Evolutionary conservation across 805 yeast genomes (phyloP), one percentile per base, ranked within the genome.

Genomic region (Wickerhamomyces rabaulensis): DNA sequence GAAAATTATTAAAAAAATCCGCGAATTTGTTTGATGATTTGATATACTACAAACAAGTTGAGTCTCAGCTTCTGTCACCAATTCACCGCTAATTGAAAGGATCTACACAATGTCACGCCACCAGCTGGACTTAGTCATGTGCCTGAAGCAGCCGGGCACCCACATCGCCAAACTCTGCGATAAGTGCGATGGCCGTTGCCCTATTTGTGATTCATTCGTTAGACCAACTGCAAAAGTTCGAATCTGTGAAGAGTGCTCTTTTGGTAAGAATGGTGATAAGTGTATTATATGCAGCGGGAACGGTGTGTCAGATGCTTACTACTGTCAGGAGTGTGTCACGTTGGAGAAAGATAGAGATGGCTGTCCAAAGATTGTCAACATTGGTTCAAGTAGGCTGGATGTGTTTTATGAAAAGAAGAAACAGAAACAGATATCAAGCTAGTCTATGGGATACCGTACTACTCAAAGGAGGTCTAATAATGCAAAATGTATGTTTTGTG

Each of bases 101-200:
- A 16, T 17, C 20, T 16, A 5, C 5, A 38, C 13, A 3, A 89
- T 90, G 97, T 87, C 96, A 3, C 82, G 94, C 45, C 96, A 90
- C 64, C 96, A 90, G 65, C 80, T 82, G 43, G 97, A 91, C 61
- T 73, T 90, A 22, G 77, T 86, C 3, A 80, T 84, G 69, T 91
- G 98, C 61, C 69, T 86, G 75, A 87, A 84, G 61, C 94, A 80
- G 56, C 89, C 96, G 1, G 97, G 97, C 0, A 75, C 80, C 0
- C 66, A 69, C 16, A 62, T 78, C 4, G 98, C 96, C 1, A 68
- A 73, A 43, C 70, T 91, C 3, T 91, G 98, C 58, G 81, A 79
- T 27, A 86, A 77, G 62, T 91, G 98, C 63, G 97, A 91, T 61
- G 97, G 97, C 1, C 75, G 81, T 53, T 91, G 98, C 58, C 97